Percentiles rank a stretch among this genome's conserved stretches.
These are phyloP conservation scores for Neonothopanus nambi DNA, from an alignment of 1,284 basidiomycete species.

Conservation along the genomic window DNA sequence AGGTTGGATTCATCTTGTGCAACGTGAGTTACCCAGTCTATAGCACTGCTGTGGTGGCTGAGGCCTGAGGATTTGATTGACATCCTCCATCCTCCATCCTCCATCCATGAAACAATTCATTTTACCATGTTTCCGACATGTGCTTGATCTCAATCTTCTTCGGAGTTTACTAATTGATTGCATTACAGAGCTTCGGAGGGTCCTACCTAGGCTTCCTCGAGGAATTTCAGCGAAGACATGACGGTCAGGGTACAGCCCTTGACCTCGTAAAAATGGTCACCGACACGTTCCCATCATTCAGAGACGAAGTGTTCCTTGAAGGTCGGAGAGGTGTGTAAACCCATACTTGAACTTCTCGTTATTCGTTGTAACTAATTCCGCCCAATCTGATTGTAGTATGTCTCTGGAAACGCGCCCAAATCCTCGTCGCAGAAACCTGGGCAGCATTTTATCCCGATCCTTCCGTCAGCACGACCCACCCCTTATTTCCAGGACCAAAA, in stretches of 20 bases:
- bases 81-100: too few relatives aligned
- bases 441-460: constrained; percentile 71
- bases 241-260: constrained; percentile 60
- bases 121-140: too few relatives aligned
- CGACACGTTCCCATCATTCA: constrained; percentile 72
- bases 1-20: constrained; percentile 68
- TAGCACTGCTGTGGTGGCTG: too few relatives aligned
- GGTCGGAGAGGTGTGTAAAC: constrained; percentile 53
- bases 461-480: constrained; percentile 47
- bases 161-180: background rate
- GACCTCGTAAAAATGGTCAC: constrained; percentile 72
- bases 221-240: constrained; percentile 54
- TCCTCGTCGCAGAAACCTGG: constrained; percentile 84
- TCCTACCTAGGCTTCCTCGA: constrained; percentile 69
- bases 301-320: constrained; percentile 63
- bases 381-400: constrained; percentile 54
- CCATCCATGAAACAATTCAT: background rate
- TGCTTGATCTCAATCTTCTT: background rate
- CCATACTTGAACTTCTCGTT: background rate
- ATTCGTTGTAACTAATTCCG: background rate
- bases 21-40: constrained; percentile 44
- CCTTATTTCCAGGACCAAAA: constrained; percentile 57
- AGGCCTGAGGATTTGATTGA: too few relatives aligned
- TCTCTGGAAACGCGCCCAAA: constrained; percentile 85
- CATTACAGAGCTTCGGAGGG: constrained; percentile 60